Base-by-base conservation (phyloP, 192 early-diverging fungal species). In the Podila clonocystis region DNA sequence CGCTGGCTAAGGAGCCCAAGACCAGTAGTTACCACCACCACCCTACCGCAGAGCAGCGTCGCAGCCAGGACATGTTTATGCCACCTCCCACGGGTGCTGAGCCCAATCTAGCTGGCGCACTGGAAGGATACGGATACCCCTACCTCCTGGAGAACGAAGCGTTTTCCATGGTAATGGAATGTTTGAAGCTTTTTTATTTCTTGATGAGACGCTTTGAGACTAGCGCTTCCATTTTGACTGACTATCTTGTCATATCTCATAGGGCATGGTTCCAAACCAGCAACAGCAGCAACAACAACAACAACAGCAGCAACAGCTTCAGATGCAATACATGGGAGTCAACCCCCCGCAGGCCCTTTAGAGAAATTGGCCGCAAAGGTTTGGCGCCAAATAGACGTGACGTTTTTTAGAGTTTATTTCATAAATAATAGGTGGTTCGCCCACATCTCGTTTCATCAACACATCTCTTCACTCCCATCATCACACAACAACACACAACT, bases 1-100 rank as follows among this genome's bases (percentile, higher is more conserved):
- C 60, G 64, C 17, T 70, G 77, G 84, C 73, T 15, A 75, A 80
- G 57, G 77, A 80, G 26, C 73, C 74, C 65, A 75, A 70, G 62
- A 22, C 72, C 6, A 65, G 65, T 2, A 17, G 11, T 45, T 17
- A 45, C 9, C 65, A 72, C 36, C 50, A 49, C 13, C 58, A 73
- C 20, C 34, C 34, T 9, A 63, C 38, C 48, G 22, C 57, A 29
- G 80, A 72, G 24, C 68, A 63, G 24, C 74, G 73, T 30, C 73
- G 65, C 2, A 74, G 73, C 50, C 66, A 72, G 33, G 74, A 68
- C n/a, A 55, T 74, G 50, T 68, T 72, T 31, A 60, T 64, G 34
- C 73, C 24, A 19, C 58, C 58, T 62, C 41, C 24, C 60, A 29
- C 26, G 20, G 24, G 24, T 29, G 29, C 80, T 65, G 60, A 34